Conservation (phyloP, 1,139 yeast genomes). For the Yamadazyma dushanensis region DNA sequence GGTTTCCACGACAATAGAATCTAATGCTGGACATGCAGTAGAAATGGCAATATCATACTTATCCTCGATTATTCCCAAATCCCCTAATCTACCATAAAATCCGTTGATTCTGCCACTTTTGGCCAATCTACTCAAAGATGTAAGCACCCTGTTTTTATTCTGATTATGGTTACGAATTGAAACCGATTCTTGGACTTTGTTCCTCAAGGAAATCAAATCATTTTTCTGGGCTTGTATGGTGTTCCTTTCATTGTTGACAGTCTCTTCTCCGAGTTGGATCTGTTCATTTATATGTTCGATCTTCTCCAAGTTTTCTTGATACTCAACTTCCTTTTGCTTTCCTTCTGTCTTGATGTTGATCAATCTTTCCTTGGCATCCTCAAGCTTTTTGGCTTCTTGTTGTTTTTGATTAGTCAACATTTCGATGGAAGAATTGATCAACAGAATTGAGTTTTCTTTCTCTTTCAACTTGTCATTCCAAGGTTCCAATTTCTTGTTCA, state of each 20-base stretch:
- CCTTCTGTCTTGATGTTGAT: constrained; percentile 53
- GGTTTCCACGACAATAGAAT: constrained; percentile 90
- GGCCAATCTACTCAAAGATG: constrained; percentile 67
- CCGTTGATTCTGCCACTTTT: constrained; percentile 85
- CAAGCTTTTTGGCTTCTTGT: constrained; percentile 45
- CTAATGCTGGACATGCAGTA: constrained; percentile 90
- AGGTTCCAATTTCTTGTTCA: constrained; percentile 75
- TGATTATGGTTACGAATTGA: constrained; percentile 56
- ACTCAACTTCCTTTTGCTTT: constrained; percentile 49
- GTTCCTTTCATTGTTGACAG: constrained; percentile 48
- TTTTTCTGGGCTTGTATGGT: constrained; percentile 54
- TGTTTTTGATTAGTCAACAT: constrained; percentile 53
- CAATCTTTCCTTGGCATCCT: constrained; percentile 48
- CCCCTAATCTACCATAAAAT: constrained; percentile 88
- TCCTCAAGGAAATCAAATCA: constrained; percentile 57
- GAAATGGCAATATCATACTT: constrained; percentile 91
- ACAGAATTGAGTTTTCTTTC: constrained; percentile 64
- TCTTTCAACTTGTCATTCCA: constrained; percentile 73
- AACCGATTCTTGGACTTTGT: constrained; percentile 64
- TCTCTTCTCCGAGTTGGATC: constrained; percentile 57
- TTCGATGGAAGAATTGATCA: constrained; percentile 65
- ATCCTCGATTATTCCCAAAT: constrained; percentile 83
- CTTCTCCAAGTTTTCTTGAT: constrained; percentile 42
- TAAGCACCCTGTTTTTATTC: constrained; percentile 72
- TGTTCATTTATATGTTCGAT: constrained; percentile 52